Percentiles rank a stretch among this genome's conserved stretches.
Evolutionary conservation across 2,329 filamentous ascomycete species (phyloP).

Genomic region (Xenoacremonium recifei): DNA sequence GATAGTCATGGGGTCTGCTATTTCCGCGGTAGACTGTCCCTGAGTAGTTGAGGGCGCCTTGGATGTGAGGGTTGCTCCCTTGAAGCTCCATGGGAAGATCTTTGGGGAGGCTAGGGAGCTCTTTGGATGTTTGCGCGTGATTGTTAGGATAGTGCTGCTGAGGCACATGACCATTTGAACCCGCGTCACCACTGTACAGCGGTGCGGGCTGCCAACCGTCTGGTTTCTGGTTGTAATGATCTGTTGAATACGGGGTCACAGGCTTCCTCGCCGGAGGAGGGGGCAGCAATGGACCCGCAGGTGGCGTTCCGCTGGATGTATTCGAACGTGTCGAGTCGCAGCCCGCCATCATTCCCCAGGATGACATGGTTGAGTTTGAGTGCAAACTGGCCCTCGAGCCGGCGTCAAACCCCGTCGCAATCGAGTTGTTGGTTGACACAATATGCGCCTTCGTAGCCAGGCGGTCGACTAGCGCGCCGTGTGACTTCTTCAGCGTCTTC

Average conservation of each 20-base stretch:
- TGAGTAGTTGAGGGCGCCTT: slow-evolving; percentile 3
- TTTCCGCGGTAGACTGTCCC: slow-evolving; percentile 17
- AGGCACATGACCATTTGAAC: too few species aligned
- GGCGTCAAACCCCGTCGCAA: slow-evolving; percentile 11
- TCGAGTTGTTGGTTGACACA: slow-evolving; percentile 15
- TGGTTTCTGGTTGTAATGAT: too few species aligned
- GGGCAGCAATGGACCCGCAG: background rate
- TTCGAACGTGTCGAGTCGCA: background rate
- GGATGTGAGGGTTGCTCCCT: too few species aligned
- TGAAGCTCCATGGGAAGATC: too few species aligned
- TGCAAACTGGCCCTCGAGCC: slow-evolving; percentile 4
- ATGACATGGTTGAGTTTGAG: background rate
- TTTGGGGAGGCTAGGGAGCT: too few species aligned
- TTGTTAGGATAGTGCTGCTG: too few species aligned
- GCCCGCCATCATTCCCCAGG: background rate
- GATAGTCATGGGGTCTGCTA: slow-evolving; percentile 20
- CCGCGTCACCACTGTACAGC: too few species aligned
- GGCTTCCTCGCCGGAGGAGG: background rate
- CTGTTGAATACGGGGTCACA: too few species aligned
- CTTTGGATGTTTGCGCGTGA: too few species aligned
- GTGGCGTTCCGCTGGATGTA: background rate
- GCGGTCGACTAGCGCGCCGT: slow-evolving; percentile 67
- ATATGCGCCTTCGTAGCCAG: slow-evolving; percentile 39
- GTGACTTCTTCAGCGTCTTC: slow-evolving; percentile 76
- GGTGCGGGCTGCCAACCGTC: too few species aligned